phyloP scores from a whole-genome alignment of 768 basidiomycete species.

The Crepidotus variabilis region DNA sequence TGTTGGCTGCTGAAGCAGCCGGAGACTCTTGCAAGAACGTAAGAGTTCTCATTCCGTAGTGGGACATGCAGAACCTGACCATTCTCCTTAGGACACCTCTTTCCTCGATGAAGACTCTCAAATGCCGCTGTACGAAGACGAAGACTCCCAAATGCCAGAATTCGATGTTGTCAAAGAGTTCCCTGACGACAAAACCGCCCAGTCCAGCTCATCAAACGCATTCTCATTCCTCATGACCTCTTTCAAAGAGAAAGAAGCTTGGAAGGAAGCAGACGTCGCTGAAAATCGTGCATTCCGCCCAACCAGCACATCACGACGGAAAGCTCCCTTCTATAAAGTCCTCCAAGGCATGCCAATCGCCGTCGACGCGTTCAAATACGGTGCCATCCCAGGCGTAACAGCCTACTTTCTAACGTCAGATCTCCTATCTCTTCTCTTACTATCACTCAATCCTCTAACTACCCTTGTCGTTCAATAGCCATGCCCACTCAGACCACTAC shows the following conservation, averaged over 20 bases:
- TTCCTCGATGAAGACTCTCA: background rate
- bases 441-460: constrained; percentile 1
- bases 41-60: background rate
- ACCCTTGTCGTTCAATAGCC: constrained; percentile 40
- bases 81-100: background rate
- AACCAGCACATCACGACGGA: constrained; percentile 49
- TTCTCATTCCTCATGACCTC: constrained; percentile 93
- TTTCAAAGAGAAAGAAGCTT: constrained; percentile 73
- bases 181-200: background rate
- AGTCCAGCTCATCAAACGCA: constrained; percentile 45
- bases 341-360: constrained; percentile 97
- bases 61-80: too few relatives aligned
- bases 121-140: background rate
- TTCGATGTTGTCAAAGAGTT: background rate
- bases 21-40: background rate
- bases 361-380: constrained; percentile 96
- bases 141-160: background rate
- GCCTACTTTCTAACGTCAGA: constrained; percentile 88
- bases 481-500: constrained; percentile 97
- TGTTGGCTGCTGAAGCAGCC: background rate
- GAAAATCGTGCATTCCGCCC: constrained; percentile 41
- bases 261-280: constrained; percentile 71
- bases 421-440: constrained; percentile 1
- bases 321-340: constrained; percentile 94
- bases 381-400: constrained; percentile 81